Evolutionary conservation across 768 basidiomycete species (phyloP).

Genomic region (Suillus discolor): DNA sequence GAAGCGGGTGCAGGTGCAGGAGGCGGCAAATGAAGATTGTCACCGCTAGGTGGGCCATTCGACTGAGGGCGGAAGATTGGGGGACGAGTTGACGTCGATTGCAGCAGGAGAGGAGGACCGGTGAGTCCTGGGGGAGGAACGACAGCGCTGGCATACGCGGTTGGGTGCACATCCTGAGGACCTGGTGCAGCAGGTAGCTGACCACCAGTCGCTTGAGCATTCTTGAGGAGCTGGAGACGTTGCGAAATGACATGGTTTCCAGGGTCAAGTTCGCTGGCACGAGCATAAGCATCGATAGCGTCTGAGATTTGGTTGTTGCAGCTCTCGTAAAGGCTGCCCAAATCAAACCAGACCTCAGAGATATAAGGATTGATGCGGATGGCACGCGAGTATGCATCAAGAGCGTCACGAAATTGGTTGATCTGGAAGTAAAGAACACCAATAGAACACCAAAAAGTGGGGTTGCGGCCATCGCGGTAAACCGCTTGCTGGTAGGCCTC

Average conservation of each 20-base stretch:
- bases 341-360: constrained; percentile 79
- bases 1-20: constrained; percentile 52
- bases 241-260: constrained; percentile 80
- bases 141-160: constrained; percentile 83
- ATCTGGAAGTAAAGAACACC: constrained; percentile 99
- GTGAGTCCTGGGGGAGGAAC: constrained; percentile 69
- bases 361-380: constrained; percentile 99
- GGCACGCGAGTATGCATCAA: constrained; percentile 98
- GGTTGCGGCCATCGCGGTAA: constrained; percentile 97
- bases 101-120: constrained; percentile 68
- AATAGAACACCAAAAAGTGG: constrained; percentile 99
- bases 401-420: constrained; percentile 98
- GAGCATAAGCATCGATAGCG: constrained; percentile 96
- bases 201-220: constrained; percentile 73
- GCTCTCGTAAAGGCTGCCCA: constrained; percentile 94
- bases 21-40: constrained; percentile 54
- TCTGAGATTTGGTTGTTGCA: constrained; percentile 99
- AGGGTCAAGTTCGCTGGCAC: constrained; percentile 93
- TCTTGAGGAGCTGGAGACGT: constrained; percentile 76
- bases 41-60: constrained; percentile 49
- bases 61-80: constrained; percentile 70
- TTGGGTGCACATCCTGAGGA: constrained; percentile 95
- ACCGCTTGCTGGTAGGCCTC: constrained; percentile 99
- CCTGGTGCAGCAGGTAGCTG: constrained; percentile 86
- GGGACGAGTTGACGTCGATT: constrained; percentile 46